These are phyloP conservation scores for Penicilliopsis zonata DNA, from an alignment of 495 filamentous ascomycete genomes.

Conservation along the genomic window DNA sequence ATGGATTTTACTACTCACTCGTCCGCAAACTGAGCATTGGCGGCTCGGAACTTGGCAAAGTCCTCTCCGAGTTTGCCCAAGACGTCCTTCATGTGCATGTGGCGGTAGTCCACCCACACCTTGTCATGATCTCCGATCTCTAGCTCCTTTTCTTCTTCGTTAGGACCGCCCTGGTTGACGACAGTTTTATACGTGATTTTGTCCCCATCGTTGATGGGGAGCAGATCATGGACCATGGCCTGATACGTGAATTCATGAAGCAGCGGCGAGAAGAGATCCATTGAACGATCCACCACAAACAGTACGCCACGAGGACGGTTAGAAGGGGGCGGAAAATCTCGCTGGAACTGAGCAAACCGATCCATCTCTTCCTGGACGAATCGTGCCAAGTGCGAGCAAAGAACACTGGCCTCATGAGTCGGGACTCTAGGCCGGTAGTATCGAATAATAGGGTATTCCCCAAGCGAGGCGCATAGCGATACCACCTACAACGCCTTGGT, in stretches of 20 bases:
- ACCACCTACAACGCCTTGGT: constrained; percentile 50
- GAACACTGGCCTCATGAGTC: constrained; percentile 73
- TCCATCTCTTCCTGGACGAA: constrained; percentile 88
- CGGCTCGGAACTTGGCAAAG: constrained; percentile 79
- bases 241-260: constrained; percentile 98
- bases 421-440: constrained; percentile 70
- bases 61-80: constrained; percentile 87
- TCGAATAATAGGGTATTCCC: constrained; percentile 81
- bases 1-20: constrained; percentile 25
- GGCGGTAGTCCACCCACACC: constrained; percentile 87
- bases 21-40: constrained; percentile 90
- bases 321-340: constrained; percentile 72
- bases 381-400: constrained; percentile 79
- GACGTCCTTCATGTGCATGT: constrained; percentile 96
- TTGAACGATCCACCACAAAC: constrained; percentile 78
- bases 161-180: constrained; percentile 53
- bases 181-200: constrained; percentile 75
- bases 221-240: constrained; percentile 89
- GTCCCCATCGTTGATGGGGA: constrained; percentile 77
- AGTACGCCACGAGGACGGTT: constrained; percentile 72
- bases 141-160: constrained; percentile 75
- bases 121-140: constrained; percentile 80
- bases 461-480: constrained; percentile 68
- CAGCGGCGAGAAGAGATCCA: constrained; percentile 79
- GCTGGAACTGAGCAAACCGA: constrained; percentile 66